phyloP scores from a whole-genome alignment of 2,329 filamentous ascomycete genomes.

The Lojkania enalia region DNA sequence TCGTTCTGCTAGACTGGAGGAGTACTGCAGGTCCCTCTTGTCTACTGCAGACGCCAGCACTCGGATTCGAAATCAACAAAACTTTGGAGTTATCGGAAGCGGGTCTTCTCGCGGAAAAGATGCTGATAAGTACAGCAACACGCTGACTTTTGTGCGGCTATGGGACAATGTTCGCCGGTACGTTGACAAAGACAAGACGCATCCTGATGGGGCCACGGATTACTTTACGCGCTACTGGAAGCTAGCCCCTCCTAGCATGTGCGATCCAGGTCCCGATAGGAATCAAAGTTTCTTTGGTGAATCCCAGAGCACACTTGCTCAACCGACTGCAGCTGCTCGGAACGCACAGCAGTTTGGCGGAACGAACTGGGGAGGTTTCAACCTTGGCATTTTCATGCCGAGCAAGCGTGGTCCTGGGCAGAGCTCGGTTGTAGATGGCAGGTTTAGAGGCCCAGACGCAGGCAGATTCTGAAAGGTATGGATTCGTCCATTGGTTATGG shows the following conservation, averaged over 20 bases:
- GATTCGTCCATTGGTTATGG: no score
- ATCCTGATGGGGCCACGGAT: conserved; percentile 31
- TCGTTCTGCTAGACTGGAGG: conserved; percentile 29
- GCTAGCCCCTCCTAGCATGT: conserved; percentile 41
- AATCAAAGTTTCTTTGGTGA: conserved; percentile 25
- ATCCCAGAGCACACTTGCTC: background rate
- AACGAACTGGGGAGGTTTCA: no score
- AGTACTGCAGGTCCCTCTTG: conserved; percentile 28
- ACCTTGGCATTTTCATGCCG: no score
- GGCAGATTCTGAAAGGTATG: no score
- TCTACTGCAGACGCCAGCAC: conserved; percentile 18
- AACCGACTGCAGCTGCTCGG: no score
- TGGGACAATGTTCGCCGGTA: conserved; percentile 50
- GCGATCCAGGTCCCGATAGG: conserved; percentile 43
- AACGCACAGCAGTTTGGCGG: no score
- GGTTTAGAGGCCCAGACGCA: no score
- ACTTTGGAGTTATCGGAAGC: conserved; percentile 20
- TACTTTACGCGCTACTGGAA: conserved; percentile 48
- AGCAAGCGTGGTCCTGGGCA: no score
- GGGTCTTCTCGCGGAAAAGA: conserved; percentile 1
- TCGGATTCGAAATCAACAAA: conserved; percentile 5
- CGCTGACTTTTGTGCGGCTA: conserved; percentile 46
- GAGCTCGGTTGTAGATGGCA: no score
- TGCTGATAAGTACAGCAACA: conserved; percentile 28
- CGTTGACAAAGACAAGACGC: conserved; percentile 30